Base-by-base conservation (phyloP, 495 filamentous ascomycete genomes). In the Aspergillus taichungensis region DNA sequence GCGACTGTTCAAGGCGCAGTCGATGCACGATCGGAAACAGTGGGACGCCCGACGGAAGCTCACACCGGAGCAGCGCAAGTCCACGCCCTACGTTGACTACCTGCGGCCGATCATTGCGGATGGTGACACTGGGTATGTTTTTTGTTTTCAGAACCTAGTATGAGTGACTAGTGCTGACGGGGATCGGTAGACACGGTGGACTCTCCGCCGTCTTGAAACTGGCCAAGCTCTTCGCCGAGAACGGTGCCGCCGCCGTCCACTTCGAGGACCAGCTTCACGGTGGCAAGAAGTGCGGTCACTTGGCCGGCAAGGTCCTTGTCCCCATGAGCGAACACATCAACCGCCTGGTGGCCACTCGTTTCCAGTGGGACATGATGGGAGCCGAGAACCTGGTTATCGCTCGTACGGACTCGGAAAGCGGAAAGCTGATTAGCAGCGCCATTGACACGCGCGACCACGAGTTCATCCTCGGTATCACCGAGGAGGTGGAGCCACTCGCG, bases 291-390 rank as follows among this genome's bases (percentile, higher is more conserved):
- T 98, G 92, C 59, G 92, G 92, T 12, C 92, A 98, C 70, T 74
- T 98, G 46, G 91, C 92, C 2, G 92, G 92, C 49, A 98, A 98
- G 64, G 92, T 98, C 1, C 71, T 98, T 9, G 92, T 98, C 0
- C 94, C 92, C 0, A 80, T 92, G 33, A 83, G 87, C 51, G 92
- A 98, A 55, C 92, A 98, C 66, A 94, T 97, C 69, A 96, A 96
- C 66, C 79, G 92, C 11, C 79, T 98, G 5, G 80, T 88, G 28
- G 89, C 94, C 12, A 81, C 92, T 3, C 80, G 92, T 42, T 96
- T 94, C 70, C 92, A 98, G 57, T 98, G 92, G 92, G 92, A 98
- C 55, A 73, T 94, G 34, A 95, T 98, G 91, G 92, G 91, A 40
- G 79, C 77, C 24, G 92, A 98, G 64, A 96, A 91, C 60, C 72